Base-by-base conservation (phyloP, 225 moss, liverwort and hornwort species). In the Climacium dendroides region DNA sequence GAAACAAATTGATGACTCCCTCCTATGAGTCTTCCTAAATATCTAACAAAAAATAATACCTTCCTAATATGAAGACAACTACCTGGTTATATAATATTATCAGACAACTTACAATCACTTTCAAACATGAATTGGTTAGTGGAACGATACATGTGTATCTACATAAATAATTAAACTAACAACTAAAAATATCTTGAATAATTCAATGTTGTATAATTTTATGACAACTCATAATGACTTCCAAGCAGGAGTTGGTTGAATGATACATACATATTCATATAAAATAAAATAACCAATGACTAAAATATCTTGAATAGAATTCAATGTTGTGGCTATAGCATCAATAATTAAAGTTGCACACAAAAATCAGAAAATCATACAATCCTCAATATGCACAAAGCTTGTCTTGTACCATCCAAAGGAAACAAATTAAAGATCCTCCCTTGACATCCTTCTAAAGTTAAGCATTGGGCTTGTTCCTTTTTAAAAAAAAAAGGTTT, bases 11-110 rank as follows among this genome's bases (percentile, higher is more conserved):
- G 10, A 47, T 29, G 10, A 73, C 4, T 30, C 29, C 3, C 6
- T 73, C 45, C 45, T 10, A 19, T 32, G 4, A 48, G 7, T 32
- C 30, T 2, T 74, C 7, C 5, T 0, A 30, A 0, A 2, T 73
- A 47, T 47, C 18, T 6, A 73, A 1, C 30, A 19, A 48, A 48
- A 48, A 7, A 74, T 6, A 7, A 32, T 19, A 74, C 22, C 3
- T 52, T 52, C 12, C 13, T 2, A 0, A 0, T 5, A 18, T 5
- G 8, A 29, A 3, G 32, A 52, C 19, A 12, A 18, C 48, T 32
- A 8, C 3, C 5, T 52, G 22, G 6, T 5, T 26, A 45, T 45
- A 72, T 10, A 45, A 72, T 72, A 17, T 8, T 34, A 13, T 34
- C 48, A 3, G 22, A 50, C 50, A 50, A 20, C 5, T 50, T 4